Evolutionary conservation across 2,329 filamentous ascomycete species (phyloP).

Genomic region (Pseudogymnoascus sp.): DNA sequence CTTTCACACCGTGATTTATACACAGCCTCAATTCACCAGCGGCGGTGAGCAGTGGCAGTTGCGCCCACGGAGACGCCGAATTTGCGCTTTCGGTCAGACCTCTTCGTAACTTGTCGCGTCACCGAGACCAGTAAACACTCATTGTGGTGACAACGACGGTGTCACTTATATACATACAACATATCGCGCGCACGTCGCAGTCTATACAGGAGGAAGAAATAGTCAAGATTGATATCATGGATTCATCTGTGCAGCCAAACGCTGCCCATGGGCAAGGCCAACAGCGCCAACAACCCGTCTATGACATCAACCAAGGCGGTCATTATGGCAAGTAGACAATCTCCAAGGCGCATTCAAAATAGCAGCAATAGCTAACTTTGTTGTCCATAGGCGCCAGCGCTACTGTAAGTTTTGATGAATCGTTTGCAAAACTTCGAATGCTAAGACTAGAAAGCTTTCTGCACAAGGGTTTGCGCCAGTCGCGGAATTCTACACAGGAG

Average conservation of each 20-base stretch:
- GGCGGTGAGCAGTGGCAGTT: conserved; percentile 8
- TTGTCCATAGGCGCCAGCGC: conserved; percentile 52
- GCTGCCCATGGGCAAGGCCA: conserved; percentile 39
- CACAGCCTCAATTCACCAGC: conserved; percentile 8
- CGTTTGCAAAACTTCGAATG: background rate
- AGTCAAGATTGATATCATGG: conserved; percentile 36
- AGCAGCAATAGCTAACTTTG: conserved; percentile 20
- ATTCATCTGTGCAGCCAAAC: conserved; percentile 43
- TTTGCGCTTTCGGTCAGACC: conserved; percentile 2
- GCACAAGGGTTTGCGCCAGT: conserved; percentile 80
- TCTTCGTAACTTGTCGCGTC: conserved; percentile 6
- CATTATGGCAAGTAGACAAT: conserved; percentile 57
- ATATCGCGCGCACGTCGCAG: background rate
- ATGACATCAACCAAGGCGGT: conserved; percentile 64
- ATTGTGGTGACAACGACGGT: background rate
- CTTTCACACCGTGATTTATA: conserved; percentile 7
- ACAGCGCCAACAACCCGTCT: conserved; percentile 50
- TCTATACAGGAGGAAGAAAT: background rate
- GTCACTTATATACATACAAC: background rate
- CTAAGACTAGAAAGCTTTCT: conserved; percentile 53
- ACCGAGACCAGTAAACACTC: conserved; percentile 6
- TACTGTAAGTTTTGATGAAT: conserved; percentile 42
- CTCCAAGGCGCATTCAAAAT: background rate
- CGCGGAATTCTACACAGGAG: conserved; percentile 82
- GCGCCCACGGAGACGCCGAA: conserved; percentile 1